Conservation (phyloP, 176 grass and related monocot genomes). For the Sorghum bicolor region DNA sequence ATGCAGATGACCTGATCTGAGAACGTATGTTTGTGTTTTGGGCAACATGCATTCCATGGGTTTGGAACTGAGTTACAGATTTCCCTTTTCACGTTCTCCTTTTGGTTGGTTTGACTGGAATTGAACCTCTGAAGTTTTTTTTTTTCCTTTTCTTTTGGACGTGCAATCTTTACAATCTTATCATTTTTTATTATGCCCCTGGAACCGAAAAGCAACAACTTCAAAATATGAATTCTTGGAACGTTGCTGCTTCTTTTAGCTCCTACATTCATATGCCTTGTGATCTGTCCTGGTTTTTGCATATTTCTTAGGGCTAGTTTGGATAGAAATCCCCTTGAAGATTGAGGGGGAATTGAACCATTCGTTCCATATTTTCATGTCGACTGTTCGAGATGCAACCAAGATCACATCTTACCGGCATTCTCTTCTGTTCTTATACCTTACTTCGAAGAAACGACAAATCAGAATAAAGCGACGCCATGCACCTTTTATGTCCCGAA, state of each 20-base stretch:
- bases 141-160: background rate
- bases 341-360: too few relatives aligned
- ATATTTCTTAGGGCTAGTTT: too few relatives aligned
- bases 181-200: background rate
- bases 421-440: background rate
- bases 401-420: background rate
- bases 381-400: background rate
- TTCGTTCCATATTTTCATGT: background rate
- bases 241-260: background rate
- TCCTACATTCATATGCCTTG: background rate
- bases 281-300: background rate
- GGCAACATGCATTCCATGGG: background rate
- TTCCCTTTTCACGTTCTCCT: too few relatives aligned
- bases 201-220: background rate
- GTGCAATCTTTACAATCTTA: background rate
- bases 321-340: too few relatives aligned
- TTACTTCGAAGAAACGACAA: slow-evolving; percentile 2
- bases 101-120: background rate
- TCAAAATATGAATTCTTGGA: background rate
- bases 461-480: background rate
- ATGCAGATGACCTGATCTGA: background rate
- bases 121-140: background rate
- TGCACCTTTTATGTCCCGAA: background rate
- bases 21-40: background rate
- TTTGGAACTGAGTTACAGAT: too few relatives aligned